A percentile compares a stretch with the other conserved stretches of the same genome.
phyloP scores from a whole-genome alignment of 2,329 filamentous ascomycete species.

The Ophiostoma pallidulum region DNA sequence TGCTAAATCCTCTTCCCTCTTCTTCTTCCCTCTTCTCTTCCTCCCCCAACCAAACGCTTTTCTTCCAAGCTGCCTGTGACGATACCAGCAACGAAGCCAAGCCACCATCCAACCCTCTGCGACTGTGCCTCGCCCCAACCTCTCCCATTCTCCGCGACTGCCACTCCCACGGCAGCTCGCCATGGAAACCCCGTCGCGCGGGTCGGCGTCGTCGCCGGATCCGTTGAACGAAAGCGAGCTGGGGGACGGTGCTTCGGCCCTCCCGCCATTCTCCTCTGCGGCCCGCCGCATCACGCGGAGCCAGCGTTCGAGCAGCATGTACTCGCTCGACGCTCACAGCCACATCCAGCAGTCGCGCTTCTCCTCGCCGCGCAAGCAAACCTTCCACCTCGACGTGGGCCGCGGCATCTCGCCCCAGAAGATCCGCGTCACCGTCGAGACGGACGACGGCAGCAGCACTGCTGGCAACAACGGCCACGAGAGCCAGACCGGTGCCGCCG shows the following conservation, averaged over 20 bases:
- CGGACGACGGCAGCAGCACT: slow-evolving; percentile 25
- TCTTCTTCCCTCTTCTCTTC: background rate
- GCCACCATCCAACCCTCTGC: too few relatives aligned
- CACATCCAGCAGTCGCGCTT: slow-evolving; percentile 8
- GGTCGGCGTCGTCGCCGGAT: slow-evolving; percentile 41
- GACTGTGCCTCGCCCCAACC: too few relatives aligned
- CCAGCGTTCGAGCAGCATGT: slow-evolving; percentile 22
- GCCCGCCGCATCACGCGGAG: slow-evolving; percentile 36
- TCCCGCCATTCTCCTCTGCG: slow-evolving; percentile 17
- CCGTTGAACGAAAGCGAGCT: slow-evolving; percentile 33
- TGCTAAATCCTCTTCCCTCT: background rate
- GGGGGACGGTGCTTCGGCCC: too few relatives aligned
- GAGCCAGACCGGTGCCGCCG: background rate
- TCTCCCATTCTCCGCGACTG: background rate
- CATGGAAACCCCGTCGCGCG: slow-evolving; percentile 13
- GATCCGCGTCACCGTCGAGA: slow-evolving; percentile 47
- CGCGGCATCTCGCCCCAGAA: slow-evolving; percentile 40
- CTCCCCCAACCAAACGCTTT: background rate
- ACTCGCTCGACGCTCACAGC: slow-evolving; percentile 6
- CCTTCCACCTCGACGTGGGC: slow-evolving; percentile 47
- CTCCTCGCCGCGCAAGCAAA: slow-evolving; percentile 44
- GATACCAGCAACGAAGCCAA: background rate
- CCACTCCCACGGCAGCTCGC: background rate
- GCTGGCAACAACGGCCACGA: background rate
- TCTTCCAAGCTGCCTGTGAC: background rate